These are phyloP conservation scores for Aspergillus sp. DNA, from an alignment of 2,329 filamentous ascomycete genomes.

Conservation along the genomic window DNA sequence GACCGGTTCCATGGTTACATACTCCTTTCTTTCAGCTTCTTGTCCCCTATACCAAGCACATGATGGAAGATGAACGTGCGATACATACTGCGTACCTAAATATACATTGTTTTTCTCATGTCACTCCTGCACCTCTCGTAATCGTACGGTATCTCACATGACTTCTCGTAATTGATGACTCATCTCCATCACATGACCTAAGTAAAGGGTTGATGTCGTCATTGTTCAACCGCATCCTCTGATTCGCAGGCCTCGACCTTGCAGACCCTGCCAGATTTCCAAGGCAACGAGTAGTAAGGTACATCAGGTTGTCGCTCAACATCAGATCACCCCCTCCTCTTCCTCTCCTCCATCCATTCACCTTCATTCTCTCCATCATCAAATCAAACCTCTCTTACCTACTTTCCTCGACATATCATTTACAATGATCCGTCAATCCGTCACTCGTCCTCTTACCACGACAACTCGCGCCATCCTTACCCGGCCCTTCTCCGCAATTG, in stretches of 20 bases:
- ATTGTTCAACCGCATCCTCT: not conserved
- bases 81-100: not conserved
- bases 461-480: slow-evolving; percentile 50
- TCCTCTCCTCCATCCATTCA: slow-evolving; percentile 2
- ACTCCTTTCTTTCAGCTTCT: not conserved
- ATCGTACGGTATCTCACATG: not conserved
- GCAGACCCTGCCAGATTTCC: slow-evolving; percentile 2
- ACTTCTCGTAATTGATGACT: not conserved
- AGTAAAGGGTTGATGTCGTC: not conserved
- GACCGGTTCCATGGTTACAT: slow-evolving; percentile 1
- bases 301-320: not conserved
- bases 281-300: slow-evolving; percentile 8
- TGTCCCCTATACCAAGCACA: not conserved
- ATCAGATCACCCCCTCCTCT: slow-evolving; percentile 5
- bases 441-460: slow-evolving; percentile 58
- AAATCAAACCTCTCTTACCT: not conserved
- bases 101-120: not conserved
- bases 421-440: slow-evolving; percentile 66
- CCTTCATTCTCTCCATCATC: slow-evolving; percentile 1
- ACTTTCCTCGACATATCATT: slow-evolving; percentile 23
- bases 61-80: not conserved
- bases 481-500: slow-evolving; percentile 64
- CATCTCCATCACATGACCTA: not conserved
- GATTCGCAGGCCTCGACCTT: slow-evolving; percentile 1
- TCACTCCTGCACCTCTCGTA: not conserved